Evolutionary conservation across 257 asterid genomes (phyloP).

Genomic region (Nicotiana tabacum): DNA sequence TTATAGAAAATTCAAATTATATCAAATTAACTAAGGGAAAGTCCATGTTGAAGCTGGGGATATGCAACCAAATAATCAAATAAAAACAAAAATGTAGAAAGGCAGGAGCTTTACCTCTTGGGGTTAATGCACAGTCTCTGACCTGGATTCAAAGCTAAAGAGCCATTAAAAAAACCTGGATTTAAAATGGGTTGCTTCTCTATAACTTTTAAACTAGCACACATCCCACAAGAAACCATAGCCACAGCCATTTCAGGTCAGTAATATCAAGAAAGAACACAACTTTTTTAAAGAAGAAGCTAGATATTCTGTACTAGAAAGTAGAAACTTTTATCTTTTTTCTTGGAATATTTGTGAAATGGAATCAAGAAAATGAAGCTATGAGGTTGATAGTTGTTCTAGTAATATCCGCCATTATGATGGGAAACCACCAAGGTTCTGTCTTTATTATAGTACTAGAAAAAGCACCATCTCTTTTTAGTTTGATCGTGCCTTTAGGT

Average conservation of each 20-base stretch:
- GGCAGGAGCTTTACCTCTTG: slow-evolving; percentile 29
- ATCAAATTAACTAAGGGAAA: too few relatives aligned
- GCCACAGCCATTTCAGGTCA: slow-evolving; percentile 60
- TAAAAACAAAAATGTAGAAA: background rate
- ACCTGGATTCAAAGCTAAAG: slow-evolving; percentile 48
- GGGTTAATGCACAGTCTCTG: slow-evolving; percentile 43
- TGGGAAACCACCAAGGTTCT: slow-evolving; percentile 8
- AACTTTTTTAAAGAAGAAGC: background rate
- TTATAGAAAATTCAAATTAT: too few relatives aligned
- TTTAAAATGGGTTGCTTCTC: slow-evolving; percentile 47
- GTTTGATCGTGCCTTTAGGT: too few relatives aligned
- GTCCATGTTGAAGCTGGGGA: too few relatives aligned
- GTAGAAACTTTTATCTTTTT: background rate
- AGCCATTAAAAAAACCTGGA: slow-evolving; percentile 34
- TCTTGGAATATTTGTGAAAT: background rate
- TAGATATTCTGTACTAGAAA: background rate
- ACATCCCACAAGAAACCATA: slow-evolving; percentile 65
- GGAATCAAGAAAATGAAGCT: slow-evolving; percentile 13
- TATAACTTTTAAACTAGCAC: slow-evolving; percentile 35
- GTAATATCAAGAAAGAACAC: background rate
- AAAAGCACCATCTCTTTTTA: too few relatives aligned
- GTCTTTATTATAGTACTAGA: background rate
- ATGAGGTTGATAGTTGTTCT: slow-evolving; percentile 23
- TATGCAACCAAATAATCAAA: slow-evolving; percentile 12
- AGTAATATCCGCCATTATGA: slow-evolving; percentile 58